Percentiles rank a stretch among this genome's conserved stretches.
phyloP scores from a whole-genome alignment of 352 stramenopile genomes.

The Thraustochytrium sp. region DNA sequence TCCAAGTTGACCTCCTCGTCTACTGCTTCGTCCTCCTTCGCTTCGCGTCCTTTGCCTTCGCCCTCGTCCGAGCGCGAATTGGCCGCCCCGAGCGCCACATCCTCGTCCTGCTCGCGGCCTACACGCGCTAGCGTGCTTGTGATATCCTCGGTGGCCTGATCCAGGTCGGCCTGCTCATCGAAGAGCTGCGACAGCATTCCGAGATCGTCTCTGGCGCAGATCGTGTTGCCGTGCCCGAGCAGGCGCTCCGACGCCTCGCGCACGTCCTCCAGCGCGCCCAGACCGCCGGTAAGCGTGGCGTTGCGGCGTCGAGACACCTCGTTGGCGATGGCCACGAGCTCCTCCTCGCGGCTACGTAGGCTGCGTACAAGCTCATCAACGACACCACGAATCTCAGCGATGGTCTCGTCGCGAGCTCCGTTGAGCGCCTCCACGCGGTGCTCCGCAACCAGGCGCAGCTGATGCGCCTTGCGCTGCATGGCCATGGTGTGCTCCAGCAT shows the following conservation, averaged over 20 bases:
- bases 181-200: neutral
- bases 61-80: neutral
- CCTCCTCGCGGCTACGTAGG: neutral
- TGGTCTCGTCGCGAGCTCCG: neutral
- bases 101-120: neutral
- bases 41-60: neutral
- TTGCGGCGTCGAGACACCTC: neutral
- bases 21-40: neutral
- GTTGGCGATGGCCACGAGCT: neutral
- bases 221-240: neutral
- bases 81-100: neutral
- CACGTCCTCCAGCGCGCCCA: neutral
- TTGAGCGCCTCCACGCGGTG: neutral
- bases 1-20: neutral
- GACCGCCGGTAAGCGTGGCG: neutral
- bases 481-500: neutral
- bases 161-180: neutral
- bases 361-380: neutral
- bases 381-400: neutral
- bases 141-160: neutral
- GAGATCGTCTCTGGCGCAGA: constrained; percentile 2
- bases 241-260: neutral
- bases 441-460: neutral
- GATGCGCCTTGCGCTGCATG: neutral
- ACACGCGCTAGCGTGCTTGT: neutral